Evolutionary conservation across 1,284 basidiomycete genomes (phyloP), one percentile per base, ranked within the genome.

Genomic region (Melanopsichium pennsylvanicum): DNA sequence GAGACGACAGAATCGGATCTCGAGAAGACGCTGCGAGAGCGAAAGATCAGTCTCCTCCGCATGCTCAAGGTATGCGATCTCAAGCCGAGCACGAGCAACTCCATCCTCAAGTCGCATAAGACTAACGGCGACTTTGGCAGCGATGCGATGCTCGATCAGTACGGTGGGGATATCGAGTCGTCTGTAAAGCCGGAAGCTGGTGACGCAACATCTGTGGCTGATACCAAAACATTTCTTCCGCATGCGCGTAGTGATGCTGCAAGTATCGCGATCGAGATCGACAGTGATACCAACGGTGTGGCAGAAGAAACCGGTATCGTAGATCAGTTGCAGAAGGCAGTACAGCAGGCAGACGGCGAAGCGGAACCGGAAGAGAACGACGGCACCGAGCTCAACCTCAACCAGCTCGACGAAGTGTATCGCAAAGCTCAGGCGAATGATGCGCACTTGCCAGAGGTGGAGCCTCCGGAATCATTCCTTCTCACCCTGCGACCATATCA

Each of bases 401-500:
- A 54, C 27, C 59, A 72, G 55, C 50, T 81, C 9, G 57, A 71
- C 37, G 64, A 42, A n/a, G 69, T 79, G 33, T 81, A 81, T 48
- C 72, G 43, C 67, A 94, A 92, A 76, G 94, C 94, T 0, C 77
- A 79, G 48, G 86, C 86, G 70, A 86, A 91, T 61, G 93, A 96
- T 78, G 86, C 84, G 16, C 83, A 84, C 21, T 86, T 98, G 82
- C 86, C 85, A 18, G 89, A 90, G 80, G 92, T 91, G 85, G 89
- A 95, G 26, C 91, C 94, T 5, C 85, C 88, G 1, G 84, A 87
- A 3, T 87, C 88, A 0, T 98, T 98, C 81, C 84, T 87, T 0
- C 85, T 97, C 41, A 88, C 85, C 0, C 82, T 97, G 23, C 87
- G 93, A 38, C 78, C 82, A 1, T 98, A 98, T 82, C 95, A 97